Percentiles rank a stretch among this genome's conserved stretches.
phyloP scores from a whole-genome alignment of 768 basidiomycete genomes.

The Naganishia randhawae region DNA sequence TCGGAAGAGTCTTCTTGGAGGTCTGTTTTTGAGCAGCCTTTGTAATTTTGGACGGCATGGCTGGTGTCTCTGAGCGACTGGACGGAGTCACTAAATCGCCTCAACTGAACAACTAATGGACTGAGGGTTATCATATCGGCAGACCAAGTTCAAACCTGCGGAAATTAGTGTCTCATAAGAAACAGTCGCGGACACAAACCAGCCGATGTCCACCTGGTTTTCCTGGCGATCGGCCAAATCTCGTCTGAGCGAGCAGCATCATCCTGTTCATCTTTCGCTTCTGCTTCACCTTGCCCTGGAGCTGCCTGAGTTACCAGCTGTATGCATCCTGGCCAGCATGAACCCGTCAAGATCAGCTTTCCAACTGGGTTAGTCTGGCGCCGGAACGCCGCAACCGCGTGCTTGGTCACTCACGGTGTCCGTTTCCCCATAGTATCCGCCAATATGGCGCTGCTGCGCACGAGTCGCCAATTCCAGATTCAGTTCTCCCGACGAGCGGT shows the following conservation, averaged over 20 bases:
- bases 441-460: constrained; percentile 14
- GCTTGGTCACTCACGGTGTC: background rate
- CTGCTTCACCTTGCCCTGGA: background rate
- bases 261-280: background rate
- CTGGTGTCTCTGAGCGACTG: background rate
- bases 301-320: background rate
- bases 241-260: background rate
- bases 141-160: background rate
- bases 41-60: background rate
- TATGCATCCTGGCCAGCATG: background rate
- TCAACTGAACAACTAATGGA: background rate
- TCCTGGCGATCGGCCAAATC: constrained; percentile 17
- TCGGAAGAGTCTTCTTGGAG: background rate
- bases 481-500: constrained; percentile 2
- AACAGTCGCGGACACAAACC: background rate
- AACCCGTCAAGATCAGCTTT: constrained; percentile 2
- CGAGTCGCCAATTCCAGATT: background rate
- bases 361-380: background rate
- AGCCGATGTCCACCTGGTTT: background rate
- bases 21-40: background rate
- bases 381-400: background rate
- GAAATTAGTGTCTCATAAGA: constrained; percentile 19
- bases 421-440: background rate
- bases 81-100: background rate
- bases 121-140: background rate